Base-by-base conservation (phyloP, 1,139 yeast species). In the Wickerhamomyces sp. region DNA sequence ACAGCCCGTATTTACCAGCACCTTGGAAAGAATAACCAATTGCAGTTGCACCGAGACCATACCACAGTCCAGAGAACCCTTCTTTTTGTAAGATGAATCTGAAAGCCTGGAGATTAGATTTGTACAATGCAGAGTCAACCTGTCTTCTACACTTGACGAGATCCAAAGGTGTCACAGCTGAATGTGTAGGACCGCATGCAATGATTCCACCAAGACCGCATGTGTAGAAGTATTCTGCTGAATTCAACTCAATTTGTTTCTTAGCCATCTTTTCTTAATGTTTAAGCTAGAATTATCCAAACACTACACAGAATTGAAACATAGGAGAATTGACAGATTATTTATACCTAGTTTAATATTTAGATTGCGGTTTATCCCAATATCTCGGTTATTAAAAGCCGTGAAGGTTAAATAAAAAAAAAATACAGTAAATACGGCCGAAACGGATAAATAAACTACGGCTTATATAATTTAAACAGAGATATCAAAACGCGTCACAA, bases 101-200 rank as follows among this genome's bases (percentile, higher is more conserved):
- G 79, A 89, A 85, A 22, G 92, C 97, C 55, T 83, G 85, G 36
- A 81, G 39, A 60, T 86, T 88, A 46, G 92, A 79, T 51, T 68
- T 72, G 67, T 89, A 89, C 25, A 89, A 67, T 5, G 67, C 43
- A 2, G 94, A 65, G 62, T 86, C 76, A 33, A 89, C 96, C 65
- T 90, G 97, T 54, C 94, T 72, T 60, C 97, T 82, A 67, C 95
- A 84, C 68, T 90, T 90, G 60, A 90, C 95, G 48, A 90, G 70
- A 67, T 90, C 97, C 47, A 90, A 73, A 4, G 97, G 97, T 7
- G 96, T 86, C 26, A 90, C 94, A 3, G 86, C 76, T 3, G 96
- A 81, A 65, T 90, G 97, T 13, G 97, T 90, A 26, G 96, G 95
- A 27, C 97, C 97, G 71, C 97, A 90, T 4, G 97, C 97, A 43